Conservation (phyloP, 106 monocot genomes). For the Cymbidium sinense region DNA sequence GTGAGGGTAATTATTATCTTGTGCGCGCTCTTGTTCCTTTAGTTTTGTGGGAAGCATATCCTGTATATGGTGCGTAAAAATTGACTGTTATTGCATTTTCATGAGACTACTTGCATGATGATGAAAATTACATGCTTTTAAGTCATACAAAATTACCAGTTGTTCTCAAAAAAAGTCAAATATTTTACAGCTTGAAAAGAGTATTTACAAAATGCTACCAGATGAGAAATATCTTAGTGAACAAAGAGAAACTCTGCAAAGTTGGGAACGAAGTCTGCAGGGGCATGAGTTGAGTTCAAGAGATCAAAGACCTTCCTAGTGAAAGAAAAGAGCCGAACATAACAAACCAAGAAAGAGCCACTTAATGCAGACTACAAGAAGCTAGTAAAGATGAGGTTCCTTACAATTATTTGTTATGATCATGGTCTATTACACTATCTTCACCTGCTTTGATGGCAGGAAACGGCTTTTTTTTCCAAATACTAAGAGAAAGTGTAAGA, state of each 20-base stretch:
- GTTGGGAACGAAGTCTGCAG: conserved; percentile 1
- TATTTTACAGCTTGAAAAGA: conserved; percentile 1
- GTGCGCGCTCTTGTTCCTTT: neutral
- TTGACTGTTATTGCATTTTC: neutral
- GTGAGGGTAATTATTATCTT: neutral
- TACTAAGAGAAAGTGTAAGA: conserved; percentile 4
- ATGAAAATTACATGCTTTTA: neutral
- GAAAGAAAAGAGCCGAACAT: neutral
- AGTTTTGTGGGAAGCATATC: neutral
- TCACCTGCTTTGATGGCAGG: neutral
- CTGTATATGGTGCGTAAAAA: neutral
- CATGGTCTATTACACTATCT: neutral
- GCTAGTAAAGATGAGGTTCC: conserved; percentile 1
- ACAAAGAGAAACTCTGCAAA: neutral
- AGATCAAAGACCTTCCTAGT: neutral
- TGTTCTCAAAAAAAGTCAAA: neutral
- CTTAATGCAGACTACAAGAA: neutral
- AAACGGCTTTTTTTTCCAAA: neutral
- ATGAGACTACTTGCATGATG: neutral
- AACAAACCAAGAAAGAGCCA: neutral
- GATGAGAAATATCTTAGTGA: neutral
- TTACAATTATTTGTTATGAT: neutral
- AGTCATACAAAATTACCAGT: neutral
- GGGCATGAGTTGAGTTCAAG: neutral
- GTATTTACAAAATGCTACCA: neutral